phyloP scores from a whole-genome alignment of 139 green algal species.

The Trebouxia sp. region DNA sequence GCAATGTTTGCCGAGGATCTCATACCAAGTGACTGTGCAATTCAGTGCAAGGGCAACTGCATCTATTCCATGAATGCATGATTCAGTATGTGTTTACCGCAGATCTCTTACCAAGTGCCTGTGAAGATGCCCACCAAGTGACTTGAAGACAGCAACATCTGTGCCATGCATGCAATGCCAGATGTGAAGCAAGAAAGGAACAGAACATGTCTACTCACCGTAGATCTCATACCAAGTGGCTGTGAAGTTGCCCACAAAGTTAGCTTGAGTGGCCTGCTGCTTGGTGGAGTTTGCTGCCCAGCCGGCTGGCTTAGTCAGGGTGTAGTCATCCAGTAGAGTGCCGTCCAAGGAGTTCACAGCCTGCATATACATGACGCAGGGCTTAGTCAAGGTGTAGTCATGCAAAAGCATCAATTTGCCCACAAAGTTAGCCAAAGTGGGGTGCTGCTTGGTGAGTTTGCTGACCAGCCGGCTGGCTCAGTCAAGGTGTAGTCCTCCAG shows the following conservation, averaged over 20 bases:
- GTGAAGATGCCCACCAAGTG: conserved; percentile 23
- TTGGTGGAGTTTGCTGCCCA: conserved; percentile 17
- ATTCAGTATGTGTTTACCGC: too few relatives aligned
- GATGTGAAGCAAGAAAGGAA: neutral
- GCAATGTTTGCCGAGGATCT: neutral
- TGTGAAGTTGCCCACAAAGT: conserved; percentile 24
- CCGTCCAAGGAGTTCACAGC: conserved; percentile 24
- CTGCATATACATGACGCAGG: neutral
- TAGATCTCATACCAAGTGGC: conserved; percentile 5
- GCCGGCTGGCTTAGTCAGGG: conserved; percentile 14
- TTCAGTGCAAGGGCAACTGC: too few relatives aligned
- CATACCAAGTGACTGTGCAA: conserved; percentile 1
- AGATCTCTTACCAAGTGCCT: too few relatives aligned
- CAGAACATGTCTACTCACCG: neutral
- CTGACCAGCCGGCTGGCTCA: conserved; percentile 11
- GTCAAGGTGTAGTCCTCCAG: conserved; percentile 22
- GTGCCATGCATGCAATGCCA: too few relatives aligned
- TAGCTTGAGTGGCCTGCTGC: neutral
- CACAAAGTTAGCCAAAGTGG: neutral
- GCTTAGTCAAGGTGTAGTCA: too few relatives aligned
- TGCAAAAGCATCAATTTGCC: too few relatives aligned
- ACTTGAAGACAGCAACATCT: too few relatives aligned
- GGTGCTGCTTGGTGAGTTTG: conserved; percentile 1
- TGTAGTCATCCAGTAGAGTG: conserved; percentile 12
- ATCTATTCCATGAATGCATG: too few relatives aligned